Percentiles rank a stretch among this genome's conserved stretches.
Evolutionary conservation across 306 rosid genomes (phyloP).

Genomic region (Cucurbita moschata): DNA sequence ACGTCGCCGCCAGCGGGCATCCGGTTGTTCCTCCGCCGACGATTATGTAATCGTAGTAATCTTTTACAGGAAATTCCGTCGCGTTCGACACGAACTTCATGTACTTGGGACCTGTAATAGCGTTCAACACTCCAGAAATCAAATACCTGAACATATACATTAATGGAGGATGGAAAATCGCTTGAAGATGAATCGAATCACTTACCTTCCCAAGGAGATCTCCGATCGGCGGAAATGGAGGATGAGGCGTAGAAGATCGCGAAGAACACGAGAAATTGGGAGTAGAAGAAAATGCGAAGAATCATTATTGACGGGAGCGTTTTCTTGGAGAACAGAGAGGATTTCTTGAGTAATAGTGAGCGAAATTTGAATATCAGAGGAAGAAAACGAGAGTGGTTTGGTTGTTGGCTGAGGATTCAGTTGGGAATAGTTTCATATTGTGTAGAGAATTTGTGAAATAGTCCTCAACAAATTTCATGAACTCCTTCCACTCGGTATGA

Average conservation of each 20-base stretch:
- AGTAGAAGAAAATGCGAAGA: background rate
- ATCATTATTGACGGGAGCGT: background rate
- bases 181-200: background rate
- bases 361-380: background rate
- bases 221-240: background rate
- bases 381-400: background rate
- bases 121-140: too few relatives aligned
- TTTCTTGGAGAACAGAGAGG: background rate
- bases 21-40: constrained; percentile 95
- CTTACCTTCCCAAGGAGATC: background rate
- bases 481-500: too few relatives aligned
- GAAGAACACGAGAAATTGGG: background rate
- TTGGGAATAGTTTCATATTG: background rate
- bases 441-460: too few relatives aligned
- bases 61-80: constrained; percentile 39
- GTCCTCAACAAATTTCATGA: too few relatives aligned
- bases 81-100: constrained; percentile 50
- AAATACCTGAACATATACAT: background rate
- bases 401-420: background rate
- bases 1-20: constrained; percentile 78
- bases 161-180: too few relatives aligned
- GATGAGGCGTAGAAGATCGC: background rate
- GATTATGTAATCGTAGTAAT: constrained; percentile 75
- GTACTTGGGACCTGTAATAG: constrained; percentile 22
- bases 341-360: background rate